A percentile compares a stretch with the other conserved stretches of the same genome.
phyloP scores from a whole-genome alignment of 2,329 filamentous ascomycete genomes.

The Penicillium griseofulvum region DNA sequence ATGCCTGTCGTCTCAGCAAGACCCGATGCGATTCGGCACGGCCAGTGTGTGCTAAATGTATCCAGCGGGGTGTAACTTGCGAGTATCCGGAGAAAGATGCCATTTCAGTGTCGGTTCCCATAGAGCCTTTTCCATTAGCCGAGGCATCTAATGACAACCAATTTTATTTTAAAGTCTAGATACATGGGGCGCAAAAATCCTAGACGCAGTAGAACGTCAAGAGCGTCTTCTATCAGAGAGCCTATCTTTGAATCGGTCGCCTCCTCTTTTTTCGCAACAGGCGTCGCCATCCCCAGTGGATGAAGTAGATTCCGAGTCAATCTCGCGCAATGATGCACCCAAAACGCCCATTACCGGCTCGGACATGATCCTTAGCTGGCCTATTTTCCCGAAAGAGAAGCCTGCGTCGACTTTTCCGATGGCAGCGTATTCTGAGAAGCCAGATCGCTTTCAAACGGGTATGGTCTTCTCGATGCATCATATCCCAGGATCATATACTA shows the following conservation, averaged over 20 bases:
- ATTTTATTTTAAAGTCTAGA: conserved; percentile 20
- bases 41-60: conserved; percentile 25
- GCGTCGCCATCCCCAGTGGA: conserved; percentile 17
- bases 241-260: conserved; percentile 2
- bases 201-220: conserved; percentile 26
- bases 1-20: conserved; percentile 27
- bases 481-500: not conserved
- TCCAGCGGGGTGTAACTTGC: conserved; percentile 24
- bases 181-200: conserved; percentile 23
- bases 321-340: conserved; percentile 26
- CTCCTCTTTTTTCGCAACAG: conserved; percentile 7
- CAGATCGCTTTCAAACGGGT: conserved; percentile 20
- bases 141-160: conserved; percentile 8
- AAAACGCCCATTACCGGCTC: conserved; percentile 28
- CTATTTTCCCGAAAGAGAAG: conserved; percentile 24
- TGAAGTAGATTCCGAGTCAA: conserved; percentile 23
- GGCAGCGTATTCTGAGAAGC: conserved; percentile 22
- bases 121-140: conserved; percentile 9
- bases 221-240: conserved; percentile 20
- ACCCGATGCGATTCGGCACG: conserved; percentile 27
- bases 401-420: conserved; percentile 25
- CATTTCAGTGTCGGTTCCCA: conserved; percentile 22
- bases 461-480: not conserved
- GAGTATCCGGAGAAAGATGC: conserved; percentile 26
- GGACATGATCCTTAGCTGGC: conserved; percentile 28